These are phyloP conservation scores for Hyphodiscus hymeniophilus DNA, from an alignment of 495 filamentous ascomycete species.

Conservation along the genomic window DNA sequence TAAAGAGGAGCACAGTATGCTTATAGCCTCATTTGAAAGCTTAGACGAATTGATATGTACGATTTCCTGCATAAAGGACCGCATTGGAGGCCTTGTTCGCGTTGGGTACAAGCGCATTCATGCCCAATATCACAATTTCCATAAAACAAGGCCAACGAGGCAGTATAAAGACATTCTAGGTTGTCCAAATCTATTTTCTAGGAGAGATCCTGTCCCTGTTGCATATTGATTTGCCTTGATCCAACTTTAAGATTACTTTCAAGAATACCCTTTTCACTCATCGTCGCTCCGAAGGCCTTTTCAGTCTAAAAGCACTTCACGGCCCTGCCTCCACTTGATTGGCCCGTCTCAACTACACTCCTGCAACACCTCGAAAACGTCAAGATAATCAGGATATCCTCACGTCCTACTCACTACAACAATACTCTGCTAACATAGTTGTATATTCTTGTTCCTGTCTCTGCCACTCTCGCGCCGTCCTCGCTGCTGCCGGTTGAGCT, in stretches of 20 bases:
- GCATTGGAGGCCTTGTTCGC: background rate
- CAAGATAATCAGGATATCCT: too few species aligned
- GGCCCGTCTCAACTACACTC: too few species aligned
- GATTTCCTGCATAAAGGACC: background rate
- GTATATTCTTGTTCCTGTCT: background rate
- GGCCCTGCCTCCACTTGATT: too few species aligned
- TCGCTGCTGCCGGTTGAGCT: too few species aligned
- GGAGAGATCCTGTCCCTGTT: constrained; percentile 1
- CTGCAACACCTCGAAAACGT: too few species aligned
- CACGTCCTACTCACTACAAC: background rate
- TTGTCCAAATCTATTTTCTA: constrained; percentile 2
- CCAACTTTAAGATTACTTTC: background rate
- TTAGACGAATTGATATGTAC: too few species aligned
- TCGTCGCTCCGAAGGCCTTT: background rate
- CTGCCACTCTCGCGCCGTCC: too few species aligned
- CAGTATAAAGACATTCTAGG: constrained; percentile 4
- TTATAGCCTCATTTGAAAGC: too few species aligned
- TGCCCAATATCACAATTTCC: background rate
- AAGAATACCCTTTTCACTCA: background rate
- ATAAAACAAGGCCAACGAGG: constrained; percentile 1
- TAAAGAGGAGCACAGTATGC: too few species aligned
- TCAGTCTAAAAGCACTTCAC: too few species aligned
- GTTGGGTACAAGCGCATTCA: constrained; percentile 1
- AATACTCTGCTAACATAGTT: background rate
- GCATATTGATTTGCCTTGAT: constrained; percentile 4